These are phyloP conservation scores for Aschersonia sp. DNA, from an alignment of 2,329 filamentous ascomycete genomes.

Conservation along the genomic window DNA sequence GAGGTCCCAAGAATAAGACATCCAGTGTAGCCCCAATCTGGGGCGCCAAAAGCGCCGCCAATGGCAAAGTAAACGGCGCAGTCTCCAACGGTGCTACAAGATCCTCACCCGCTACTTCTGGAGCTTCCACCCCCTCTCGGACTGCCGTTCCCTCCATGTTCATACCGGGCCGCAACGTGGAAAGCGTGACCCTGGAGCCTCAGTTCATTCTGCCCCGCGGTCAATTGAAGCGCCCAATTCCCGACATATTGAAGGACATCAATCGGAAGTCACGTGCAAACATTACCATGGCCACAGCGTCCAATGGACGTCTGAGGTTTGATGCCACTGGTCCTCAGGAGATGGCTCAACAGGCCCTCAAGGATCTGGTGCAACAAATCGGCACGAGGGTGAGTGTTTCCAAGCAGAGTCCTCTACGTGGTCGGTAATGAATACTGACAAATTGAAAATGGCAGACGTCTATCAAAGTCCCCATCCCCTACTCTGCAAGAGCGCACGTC, in stretches of 20 bases:
- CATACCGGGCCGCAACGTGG: conserved; percentile 71
- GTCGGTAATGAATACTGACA: background rate
- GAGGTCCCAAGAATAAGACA: conserved; percentile 52
- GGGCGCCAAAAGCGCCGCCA: conserved; percentile 52
- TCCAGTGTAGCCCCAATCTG: conserved; percentile 58
- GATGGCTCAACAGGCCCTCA: conserved; percentile 73
- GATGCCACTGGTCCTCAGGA: conserved; percentile 75
- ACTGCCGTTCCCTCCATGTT: conserved; percentile 37
- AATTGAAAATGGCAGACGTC: conserved; percentile 21
- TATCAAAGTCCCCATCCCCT: conserved; percentile 69
- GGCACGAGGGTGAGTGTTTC: conserved; percentile 56
- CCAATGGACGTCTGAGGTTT: conserved; percentile 62
- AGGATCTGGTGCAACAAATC: conserved; percentile 78
- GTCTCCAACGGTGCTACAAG: conserved; percentile 39
- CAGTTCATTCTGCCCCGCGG: conserved; percentile 61
- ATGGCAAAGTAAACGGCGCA: conserved; percentile 39
- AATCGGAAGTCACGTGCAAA: conserved; percentile 83
- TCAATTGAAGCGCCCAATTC: conserved; percentile 72
- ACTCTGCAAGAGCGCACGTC: conserved; percentile 73
- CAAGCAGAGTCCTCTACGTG: background rate
- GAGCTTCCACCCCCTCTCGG: conserved; percentile 27
- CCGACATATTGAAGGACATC: conserved; percentile 79
- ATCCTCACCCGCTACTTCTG: conserved; percentile 49
- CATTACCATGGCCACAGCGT: conserved; percentile 62
- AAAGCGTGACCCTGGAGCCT: conserved; percentile 59